These are phyloP conservation scores for Ulvella scutata DNA, from an alignment of 139 green algal species.

Conservation along the genomic window DNA sequence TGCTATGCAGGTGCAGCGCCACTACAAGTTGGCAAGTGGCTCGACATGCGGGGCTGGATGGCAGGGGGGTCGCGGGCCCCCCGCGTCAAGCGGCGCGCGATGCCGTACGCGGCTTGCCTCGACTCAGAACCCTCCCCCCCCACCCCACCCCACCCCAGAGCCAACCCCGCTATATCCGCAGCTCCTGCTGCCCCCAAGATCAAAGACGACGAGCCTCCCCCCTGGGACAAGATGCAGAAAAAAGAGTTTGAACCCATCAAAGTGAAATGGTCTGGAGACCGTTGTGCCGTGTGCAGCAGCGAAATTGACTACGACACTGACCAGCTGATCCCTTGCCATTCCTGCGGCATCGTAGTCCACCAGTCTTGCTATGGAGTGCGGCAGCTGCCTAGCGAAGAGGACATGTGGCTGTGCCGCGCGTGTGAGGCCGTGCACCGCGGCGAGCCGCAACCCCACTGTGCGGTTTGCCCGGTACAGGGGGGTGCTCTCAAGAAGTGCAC, in stretches of 20 bases:
- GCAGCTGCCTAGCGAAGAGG: slow-evolving; percentile 48
- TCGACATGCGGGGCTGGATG: slow-evolving; percentile 19
- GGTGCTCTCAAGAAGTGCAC: slow-evolving; percentile 80
- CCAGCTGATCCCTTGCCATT: slow-evolving; percentile 72
- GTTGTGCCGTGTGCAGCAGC: slow-evolving; percentile 68
- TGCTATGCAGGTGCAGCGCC: slow-evolving; percentile 10
- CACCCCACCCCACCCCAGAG: not conserved
- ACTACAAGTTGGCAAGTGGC: slow-evolving; percentile 28
- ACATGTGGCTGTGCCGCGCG: slow-evolving; percentile 72
- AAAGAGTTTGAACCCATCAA: slow-evolving; percentile 8
- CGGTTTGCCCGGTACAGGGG: slow-evolving; percentile 71
- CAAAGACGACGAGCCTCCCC: not conserved
- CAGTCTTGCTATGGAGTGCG: slow-evolving; percentile 83
- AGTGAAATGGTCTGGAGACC: slow-evolving; percentile 31
- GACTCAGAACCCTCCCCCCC: not conserved
- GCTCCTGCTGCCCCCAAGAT: not conserved
- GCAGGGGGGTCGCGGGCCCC: not conserved
- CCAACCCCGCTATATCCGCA: not conserved
- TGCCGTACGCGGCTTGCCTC: not conserved
- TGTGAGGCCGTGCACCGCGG: slow-evolving; percentile 51
- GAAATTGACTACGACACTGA: slow-evolving; percentile 83
- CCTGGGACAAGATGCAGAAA: not conserved
- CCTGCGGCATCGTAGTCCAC: slow-evolving; percentile 74
- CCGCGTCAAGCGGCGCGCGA: not conserved
- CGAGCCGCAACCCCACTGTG: slow-evolving; percentile 56